phyloP scores from a whole-genome alignment of 495 filamentous ascomycete genomes.

The Hypoxylon rickii region DNA sequence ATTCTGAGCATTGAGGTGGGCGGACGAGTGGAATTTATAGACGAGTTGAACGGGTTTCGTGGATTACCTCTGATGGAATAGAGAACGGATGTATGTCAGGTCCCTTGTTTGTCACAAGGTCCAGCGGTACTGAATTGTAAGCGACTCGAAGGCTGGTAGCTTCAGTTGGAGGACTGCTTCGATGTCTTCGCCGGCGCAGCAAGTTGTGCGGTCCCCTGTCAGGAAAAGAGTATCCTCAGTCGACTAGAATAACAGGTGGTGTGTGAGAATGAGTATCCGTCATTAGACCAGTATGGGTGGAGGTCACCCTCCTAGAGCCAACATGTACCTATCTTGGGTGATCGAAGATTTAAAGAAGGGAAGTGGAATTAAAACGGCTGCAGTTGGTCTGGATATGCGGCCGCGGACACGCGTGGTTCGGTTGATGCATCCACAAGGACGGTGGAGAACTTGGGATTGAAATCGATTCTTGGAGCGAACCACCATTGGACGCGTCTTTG shows the following conservation, averaged over 20 bases:
- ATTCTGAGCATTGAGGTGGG: slow-evolving; percentile 22
- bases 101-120: slow-evolving; percentile 26
- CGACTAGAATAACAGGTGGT: slow-evolving; percentile 28
- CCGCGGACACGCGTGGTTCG: slow-evolving; percentile 21
- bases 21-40: slow-evolving; percentile 24
- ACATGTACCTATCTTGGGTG: slow-evolving; percentile 13
- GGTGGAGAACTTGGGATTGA: slow-evolving; percentile 26
- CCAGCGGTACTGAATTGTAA: slow-evolving; percentile 7
- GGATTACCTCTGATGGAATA: slow-evolving; percentile 17
- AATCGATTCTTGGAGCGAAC: slow-evolving; percentile 23
- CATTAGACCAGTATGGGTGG: slow-evolving; percentile 26
- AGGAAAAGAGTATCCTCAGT: slow-evolving; percentile 16
- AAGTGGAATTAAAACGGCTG: slow-evolving; percentile 24
- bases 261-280: slow-evolving; percentile 24
- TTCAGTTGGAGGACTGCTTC: slow-evolving; percentile 19
- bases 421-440: slow-evolving; percentile 15
- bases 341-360: slow-evolving; percentile 10
- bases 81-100: slow-evolving; percentile 16
- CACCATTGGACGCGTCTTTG: slow-evolving; percentile 15
- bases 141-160: slow-evolving; percentile 14
- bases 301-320: slow-evolving; percentile 19
- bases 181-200: slow-evolving; percentile 19
- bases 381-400: slow-evolving; percentile 18
- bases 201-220: slow-evolving; percentile 15
- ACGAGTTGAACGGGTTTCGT: not conserved